Base-by-base conservation (phyloP, 805 yeast genomes). In the Suhomyces emberorum region DNA sequence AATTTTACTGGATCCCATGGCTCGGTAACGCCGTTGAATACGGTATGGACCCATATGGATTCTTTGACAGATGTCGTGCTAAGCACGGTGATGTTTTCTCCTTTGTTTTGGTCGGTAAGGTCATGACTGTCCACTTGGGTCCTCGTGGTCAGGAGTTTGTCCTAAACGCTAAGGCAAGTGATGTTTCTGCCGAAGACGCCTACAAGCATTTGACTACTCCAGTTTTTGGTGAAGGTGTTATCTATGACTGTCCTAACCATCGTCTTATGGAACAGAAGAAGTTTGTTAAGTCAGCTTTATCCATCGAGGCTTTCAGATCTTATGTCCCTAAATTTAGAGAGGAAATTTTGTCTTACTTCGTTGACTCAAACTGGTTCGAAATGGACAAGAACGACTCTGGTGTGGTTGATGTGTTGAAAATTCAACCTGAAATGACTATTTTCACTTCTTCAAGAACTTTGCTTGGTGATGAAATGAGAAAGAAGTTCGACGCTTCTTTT, bases 201-300 rank as follows among this genome's bases (percentile, higher is more conserved):
- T 93, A 93, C 69, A 74, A 82, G 44, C 96, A 89, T 59, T 74
- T 93, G 63, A 93, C 98, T n/a, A 91, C 98, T n/a, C 98, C 98
- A 10, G 96, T 88, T 11, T 93, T 93, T 51, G 98, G 98, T 52
- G 80, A 88, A 55, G 98, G 98, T 54, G 98, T 93, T 37, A 85
- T 93, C 35, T 93, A 93, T 60, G 98, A 93, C 67, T 91, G 97
- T 65, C 88, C 98, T 45, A 93, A 93, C 68, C 67, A 79, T 54
- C 79, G 88, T 48, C 76, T 93, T 54, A 93, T 93, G 98, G 98
- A 93, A 61, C 98, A 93, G 65, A 93, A 93, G 78, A 93, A 88
- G 69, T 93, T 93, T 55, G 95, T 89, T 44, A 93, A 93, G 65
- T 77, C 77, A 37, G 95, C 96, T 15, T 74, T 93, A 50, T 84